These are phyloP conservation scores for Uncinocarpus reesii DNA, from an alignment of 2,329 filamentous ascomycete species.

Conservation along the genomic window DNA sequence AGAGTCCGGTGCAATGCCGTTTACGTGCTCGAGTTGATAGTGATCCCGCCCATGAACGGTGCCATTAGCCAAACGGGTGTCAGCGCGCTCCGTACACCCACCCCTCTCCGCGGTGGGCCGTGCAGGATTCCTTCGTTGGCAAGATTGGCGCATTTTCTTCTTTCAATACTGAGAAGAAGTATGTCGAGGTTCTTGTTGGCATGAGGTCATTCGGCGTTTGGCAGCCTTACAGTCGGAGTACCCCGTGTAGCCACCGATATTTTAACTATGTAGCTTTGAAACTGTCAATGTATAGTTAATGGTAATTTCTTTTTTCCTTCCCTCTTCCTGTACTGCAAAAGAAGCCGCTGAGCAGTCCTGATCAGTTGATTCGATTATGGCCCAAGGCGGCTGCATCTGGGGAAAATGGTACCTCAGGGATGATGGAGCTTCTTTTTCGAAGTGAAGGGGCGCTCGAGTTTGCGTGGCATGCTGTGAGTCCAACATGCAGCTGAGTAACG, in stretches of 20 bases:
- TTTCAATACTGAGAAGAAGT: no score
- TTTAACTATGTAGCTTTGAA: no score
- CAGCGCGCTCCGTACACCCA: not conserved
- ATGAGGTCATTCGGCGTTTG: no score
- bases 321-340: no score
- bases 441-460: not conserved
- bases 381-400: not conserved
- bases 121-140: not conserved
- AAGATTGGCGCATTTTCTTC: not conserved
- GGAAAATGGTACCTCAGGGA: no score
- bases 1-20: not conserved
- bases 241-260: no score
- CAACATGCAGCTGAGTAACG: constrained; percentile 7
- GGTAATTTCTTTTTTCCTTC: no score
- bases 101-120: not conserved
- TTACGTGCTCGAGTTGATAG: not conserved
- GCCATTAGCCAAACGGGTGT: not conserved
- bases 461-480: constrained; percentile 9
- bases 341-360: no score
- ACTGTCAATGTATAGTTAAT: no score
- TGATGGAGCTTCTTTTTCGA: not conserved
- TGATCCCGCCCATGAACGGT: not conserved
- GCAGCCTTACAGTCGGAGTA: no score
- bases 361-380: no score
- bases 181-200: no score